Base-by-base conservation (phyloP, 2,329 filamentous ascomycete species). In the Seiridium unicorne region DNA sequence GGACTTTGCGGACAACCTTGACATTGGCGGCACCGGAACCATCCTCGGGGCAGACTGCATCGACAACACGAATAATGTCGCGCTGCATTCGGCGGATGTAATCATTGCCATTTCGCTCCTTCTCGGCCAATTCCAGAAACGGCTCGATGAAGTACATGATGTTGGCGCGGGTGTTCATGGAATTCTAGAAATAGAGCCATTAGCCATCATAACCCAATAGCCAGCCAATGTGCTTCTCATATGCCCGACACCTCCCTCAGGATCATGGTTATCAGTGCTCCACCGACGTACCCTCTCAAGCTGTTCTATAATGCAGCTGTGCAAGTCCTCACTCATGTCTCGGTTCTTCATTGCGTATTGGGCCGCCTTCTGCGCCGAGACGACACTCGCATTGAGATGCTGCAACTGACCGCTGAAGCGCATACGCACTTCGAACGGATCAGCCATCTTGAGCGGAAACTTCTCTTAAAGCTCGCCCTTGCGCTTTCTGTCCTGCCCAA, bases 71-170 rank as follows among this genome's bases (percentile, higher is more conserved):
- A 40, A 96, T 82, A 46, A 99, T 96, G 72, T 99, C 95, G 51
- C 93, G 84, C 76, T 97, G 91, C 77, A 99, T 91, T 92, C 98
- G 97, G 56, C 90, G 87, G 35, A 97, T 88, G 71, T 97, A 99
- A 63, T 92, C 89, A 57, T 84, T 78, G 67, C 54, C 36, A 38
- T 95, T 88, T 64, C 87, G 85, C 65, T 92, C 91, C 65, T 88
- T 90, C 63, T 86, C 84, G 31, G 92, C 91, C 77, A 92, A 83
- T 72, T 98, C 94, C 72, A 96, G 91, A 66, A 99, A 91, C 67
- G 94, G 90, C 71, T 98, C 94, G 71, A 99, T 90, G 76, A 99
- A 99, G 77, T 96, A 99, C 90, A 99, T 96, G 74, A 99, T 98
- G 73, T 99, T 99, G 61, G 95, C 96, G 62, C 94, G 85, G 56